These are phyloP conservation scores for Coffea humblotiana DNA, from an alignment of 305 asterid species.

Conservation along the genomic window DNA sequence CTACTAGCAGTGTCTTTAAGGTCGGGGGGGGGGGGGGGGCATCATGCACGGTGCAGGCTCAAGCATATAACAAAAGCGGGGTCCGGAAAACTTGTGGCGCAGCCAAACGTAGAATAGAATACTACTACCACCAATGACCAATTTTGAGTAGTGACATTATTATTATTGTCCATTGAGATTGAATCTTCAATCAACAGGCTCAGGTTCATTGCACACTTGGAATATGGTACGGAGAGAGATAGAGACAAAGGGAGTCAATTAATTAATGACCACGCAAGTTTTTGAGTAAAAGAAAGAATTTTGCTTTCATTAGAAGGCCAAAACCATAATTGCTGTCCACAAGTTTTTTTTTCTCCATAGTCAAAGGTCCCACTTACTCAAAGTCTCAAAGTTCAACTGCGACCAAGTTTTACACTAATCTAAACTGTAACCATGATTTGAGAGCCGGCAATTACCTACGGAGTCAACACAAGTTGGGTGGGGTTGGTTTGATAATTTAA, in stretches of 20 bases:
- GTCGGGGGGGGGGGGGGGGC: too few species aligned
- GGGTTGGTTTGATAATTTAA: not conserved
- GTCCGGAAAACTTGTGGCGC: constrained; percentile 6
- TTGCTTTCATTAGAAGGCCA: not conserved
- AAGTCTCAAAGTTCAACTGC: not conserved
- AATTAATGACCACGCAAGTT: constrained; percentile 9
- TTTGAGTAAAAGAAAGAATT: not conserved
- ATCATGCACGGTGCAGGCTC: not conserved
- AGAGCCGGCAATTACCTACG: not conserved
- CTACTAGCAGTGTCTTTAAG: not conserved
- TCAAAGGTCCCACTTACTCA: constrained; percentile 7
- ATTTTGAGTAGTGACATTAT: not conserved
- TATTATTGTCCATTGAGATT: constrained; percentile 3
- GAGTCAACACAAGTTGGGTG: constrained; percentile 5
- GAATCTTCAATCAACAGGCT: constrained; percentile 2
- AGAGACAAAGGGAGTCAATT: constrained; percentile 1
- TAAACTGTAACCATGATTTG: not conserved
- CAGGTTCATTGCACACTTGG: not conserved
- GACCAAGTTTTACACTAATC: not conserved
- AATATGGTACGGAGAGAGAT: not conserved
- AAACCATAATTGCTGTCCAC: not conserved
- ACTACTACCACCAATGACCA: not conserved
- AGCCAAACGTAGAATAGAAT: not conserved
- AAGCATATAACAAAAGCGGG: not conserved
- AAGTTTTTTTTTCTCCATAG: not conserved